These are phyloP conservation scores for Sphagnum tenellum DNA, from an alignment of 225 moss, liverwort and hornwort species.

Conservation along the genomic window DNA sequence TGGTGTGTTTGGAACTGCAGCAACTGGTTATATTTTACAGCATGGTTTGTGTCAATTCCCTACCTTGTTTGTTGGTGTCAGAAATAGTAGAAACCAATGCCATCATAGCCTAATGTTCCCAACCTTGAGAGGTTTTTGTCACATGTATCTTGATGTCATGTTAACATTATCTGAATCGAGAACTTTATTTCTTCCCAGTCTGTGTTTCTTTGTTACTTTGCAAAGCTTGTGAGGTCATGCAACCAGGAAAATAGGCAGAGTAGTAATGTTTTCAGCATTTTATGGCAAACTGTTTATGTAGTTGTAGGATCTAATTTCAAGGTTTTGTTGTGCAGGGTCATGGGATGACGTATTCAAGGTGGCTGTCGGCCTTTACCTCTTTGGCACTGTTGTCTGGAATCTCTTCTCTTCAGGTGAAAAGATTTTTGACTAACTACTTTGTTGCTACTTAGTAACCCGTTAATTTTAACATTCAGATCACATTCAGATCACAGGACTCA, in stretches of 20 bases:
- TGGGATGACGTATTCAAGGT: slow-evolving; percentile 99
- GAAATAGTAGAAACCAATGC: too few relatives aligned
- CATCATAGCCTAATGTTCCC: neutral
- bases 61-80: too few relatives aligned
- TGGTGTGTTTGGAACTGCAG: slow-evolving; percentile 89
- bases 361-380: slow-evolving; percentile 76
- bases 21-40: slow-evolving; percentile 90
- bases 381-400: slow-evolving; percentile 90
- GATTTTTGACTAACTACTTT: slow-evolving; percentile 54
- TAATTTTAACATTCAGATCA: too few relatives aligned
- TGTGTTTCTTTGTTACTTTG: too few relatives aligned
- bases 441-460: neutral
- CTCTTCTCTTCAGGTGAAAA: slow-evolving; percentile 84
- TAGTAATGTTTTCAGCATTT: too few relatives aligned
- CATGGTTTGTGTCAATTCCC: slow-evolving; percentile 27
- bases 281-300: too few relatives aligned
- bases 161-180: neutral
- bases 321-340: slow-evolving; percentile 43
- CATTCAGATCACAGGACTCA: too few relatives aligned
- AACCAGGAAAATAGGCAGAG: too few relatives aligned
- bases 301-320: too few relatives aligned
- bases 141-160: neutral
- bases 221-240: too few relatives aligned
- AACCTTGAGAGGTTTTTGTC: neutral
- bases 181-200: neutral